Percentiles rank a stretch among this genome's conserved stretches.
phyloP scores from a whole-genome alignment of 495 filamentous ascomycete genomes.

The Parathielavia appendiculata region DNA sequence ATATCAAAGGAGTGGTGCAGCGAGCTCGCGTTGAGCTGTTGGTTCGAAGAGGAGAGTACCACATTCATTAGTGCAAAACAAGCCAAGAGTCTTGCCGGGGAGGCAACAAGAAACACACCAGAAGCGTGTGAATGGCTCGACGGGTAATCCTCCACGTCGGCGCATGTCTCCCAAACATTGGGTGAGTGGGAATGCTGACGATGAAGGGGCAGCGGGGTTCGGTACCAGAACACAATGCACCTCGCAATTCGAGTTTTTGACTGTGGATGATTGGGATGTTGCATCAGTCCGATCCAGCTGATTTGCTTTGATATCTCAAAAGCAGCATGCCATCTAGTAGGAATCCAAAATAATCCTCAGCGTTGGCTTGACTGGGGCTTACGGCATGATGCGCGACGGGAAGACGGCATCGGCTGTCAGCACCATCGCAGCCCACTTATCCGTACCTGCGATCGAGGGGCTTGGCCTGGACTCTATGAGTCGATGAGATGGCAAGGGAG shows the following conservation, averaged over 20 bases:
- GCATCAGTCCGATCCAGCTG: no score
- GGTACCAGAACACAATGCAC: conserved; percentile 14
- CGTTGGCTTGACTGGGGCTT: background rate
- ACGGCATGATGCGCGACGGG: background rate
- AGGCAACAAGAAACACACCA: conserved; percentile 16
- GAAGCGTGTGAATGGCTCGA: conserved; percentile 26
- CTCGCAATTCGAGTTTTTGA: background rate
- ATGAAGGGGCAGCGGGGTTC: conserved; percentile 11
- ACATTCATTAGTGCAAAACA: conserved; percentile 17
- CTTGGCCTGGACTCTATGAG: background rate
- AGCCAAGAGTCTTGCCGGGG: conserved; percentile 2
- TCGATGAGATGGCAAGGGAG: background rate
- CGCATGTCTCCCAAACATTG: conserved; percentile 27
- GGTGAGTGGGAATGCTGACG: conserved; percentile 16
- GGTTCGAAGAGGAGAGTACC: background rate
- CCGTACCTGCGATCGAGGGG: conserved; percentile 22
- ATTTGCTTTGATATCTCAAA: no score
- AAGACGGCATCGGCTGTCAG: conserved; percentile 2
- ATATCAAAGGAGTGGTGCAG: conserved; percentile 10
- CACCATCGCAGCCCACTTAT: background rate
- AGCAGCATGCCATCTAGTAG: no score
- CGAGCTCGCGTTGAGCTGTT: background rate
- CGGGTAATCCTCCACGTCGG: conserved; percentile 23
- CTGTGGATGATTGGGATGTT: no score
- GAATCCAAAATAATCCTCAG: background rate